Conservation (phyloP, 805 yeast species). For the Candida taoyuanica region DNA sequence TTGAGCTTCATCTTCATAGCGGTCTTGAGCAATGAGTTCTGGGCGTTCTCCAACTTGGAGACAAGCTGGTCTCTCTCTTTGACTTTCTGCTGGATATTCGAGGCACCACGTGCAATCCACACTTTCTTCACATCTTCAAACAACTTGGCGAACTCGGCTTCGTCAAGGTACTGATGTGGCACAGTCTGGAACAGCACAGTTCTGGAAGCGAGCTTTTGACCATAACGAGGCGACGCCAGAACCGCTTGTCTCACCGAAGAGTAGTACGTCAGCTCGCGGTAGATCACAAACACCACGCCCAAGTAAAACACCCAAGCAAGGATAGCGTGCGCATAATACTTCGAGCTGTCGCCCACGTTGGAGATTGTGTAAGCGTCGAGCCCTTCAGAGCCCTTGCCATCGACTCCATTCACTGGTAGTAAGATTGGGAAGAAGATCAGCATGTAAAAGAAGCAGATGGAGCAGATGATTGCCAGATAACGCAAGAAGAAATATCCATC, state of each 20-base stretch:
- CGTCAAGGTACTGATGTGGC: constrained; percentile 69
- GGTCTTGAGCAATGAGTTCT: constrained; percentile 47
- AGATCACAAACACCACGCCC: constrained; percentile 61
- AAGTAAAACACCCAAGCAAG: constrained; percentile 79
- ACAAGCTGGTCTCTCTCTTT: constrained; percentile 57
- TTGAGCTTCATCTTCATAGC: constrained; percentile 63
- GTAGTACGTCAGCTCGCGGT: constrained; percentile 78
- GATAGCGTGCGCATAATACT: constrained; percentile 85
- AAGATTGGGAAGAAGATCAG: constrained; percentile 58
- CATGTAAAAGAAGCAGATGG: constrained; percentile 51
- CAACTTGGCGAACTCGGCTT: constrained; percentile 64
- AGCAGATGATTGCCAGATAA: constrained; percentile 56
- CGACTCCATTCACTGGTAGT: constrained; percentile 78
- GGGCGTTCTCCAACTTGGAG: constrained; percentile 60
- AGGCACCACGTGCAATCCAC: constrained; percentile 68
- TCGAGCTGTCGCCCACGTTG: constrained; percentile 52
- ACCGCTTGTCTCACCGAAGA: constrained; percentile 73
- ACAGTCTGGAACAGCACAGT: constrained; percentile 82
- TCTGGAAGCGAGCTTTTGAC: constrained; percentile 68
- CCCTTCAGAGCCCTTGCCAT: constrained; percentile 59
- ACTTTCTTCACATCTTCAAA: constrained; percentile 81
- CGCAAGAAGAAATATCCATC: constrained; percentile 91
- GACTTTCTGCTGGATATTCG: constrained; percentile 51
- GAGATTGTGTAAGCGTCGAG: constrained; percentile 74
- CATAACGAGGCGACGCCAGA: constrained; percentile 75